phyloP scores from a whole-genome alignment of 306 rosid species.

The Prunus davidiana region DNA sequence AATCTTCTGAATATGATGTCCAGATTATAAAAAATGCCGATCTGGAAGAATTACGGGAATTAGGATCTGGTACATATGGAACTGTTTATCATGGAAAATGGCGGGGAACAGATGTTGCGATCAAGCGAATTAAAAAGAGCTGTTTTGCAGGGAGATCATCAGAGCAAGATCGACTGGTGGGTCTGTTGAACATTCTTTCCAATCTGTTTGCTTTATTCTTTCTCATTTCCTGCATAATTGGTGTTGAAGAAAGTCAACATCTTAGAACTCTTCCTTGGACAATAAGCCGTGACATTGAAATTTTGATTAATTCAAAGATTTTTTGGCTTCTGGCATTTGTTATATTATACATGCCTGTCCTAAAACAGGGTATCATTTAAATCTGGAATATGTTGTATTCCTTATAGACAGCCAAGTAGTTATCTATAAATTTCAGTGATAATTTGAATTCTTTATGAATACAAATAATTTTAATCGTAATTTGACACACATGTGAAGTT shows the following conservation, averaged over 20 bases:
- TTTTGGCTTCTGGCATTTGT: background rate
- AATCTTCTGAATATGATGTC: slow-evolving; percentile 1
- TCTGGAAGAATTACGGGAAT: slow-evolving; percentile 32
- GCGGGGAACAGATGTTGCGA: slow-evolving; percentile 36
- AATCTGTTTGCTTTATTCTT: background rate
- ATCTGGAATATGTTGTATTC: background rate
- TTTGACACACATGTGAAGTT: background rate
- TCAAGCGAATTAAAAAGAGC: slow-evolving; percentile 31
- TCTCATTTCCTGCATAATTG: background rate
- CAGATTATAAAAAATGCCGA: slow-evolving; percentile 33
- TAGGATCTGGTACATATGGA: slow-evolving; percentile 40
- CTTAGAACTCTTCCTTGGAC: background rate
- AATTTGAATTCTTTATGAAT: background rate
- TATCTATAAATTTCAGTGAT: background rate
- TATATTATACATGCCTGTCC: background rate
- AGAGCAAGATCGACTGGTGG: slow-evolving; percentile 33
- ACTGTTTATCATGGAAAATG: slow-evolving; percentile 37
- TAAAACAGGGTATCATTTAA: background rate
- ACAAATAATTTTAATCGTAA: background rate
- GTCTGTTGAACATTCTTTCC: background rate
- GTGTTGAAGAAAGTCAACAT: background rate
- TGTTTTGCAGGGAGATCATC: slow-evolving; percentile 34
- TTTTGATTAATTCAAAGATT: background rate
- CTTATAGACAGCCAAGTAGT: background rate
- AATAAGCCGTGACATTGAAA: background rate